Base-by-base conservation (phyloP, 2,329 filamentous ascomycete species). In the Calonectria naviculata region DNA sequence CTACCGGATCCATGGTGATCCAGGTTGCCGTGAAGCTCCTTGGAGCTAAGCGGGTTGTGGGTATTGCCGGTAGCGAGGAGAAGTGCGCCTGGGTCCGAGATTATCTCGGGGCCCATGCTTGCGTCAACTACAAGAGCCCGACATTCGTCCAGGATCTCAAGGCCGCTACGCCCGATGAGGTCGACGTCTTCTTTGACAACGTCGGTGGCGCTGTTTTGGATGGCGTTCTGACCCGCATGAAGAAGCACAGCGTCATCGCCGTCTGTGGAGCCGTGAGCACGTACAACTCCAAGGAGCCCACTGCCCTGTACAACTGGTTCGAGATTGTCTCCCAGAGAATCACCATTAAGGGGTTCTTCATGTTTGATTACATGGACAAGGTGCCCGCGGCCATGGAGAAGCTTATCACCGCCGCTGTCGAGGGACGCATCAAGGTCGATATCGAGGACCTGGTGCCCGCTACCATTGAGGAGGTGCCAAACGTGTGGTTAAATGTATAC, bases 331-430 rank as follows among this genome's bases (percentile, higher is more conserved):
- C 78, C 0, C 73, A 70, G 68, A 66, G 78, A 5, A 77, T 80
- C 6, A 75, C 62, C 19, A 74, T 80, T 66, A 70, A 69, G 2
- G 78, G 78, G 1, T 80, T 80, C 58, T 78, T 80, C 19, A 78
- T 80, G 78, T 68, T 80, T n/a, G 78, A 80, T 28, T 79, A 78
- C 26, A 76, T 79, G 74, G 77, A 80, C 31, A 76, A 79, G 73
- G 71, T 78, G 19, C 78, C 78, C 4, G 72, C 69, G 1, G 77
- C 78, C 21, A 71, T 80, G 1, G 72, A 70, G 10, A 73, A 79
- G 73, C 72, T 80, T 4, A 79, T 80, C 17, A 71, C 72, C 3
- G 78, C 78, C 28, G 72, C 75, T 21, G 78, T 74, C 1, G 76
- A 78, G 9, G 77, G 78, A 6, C 69, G 71, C 4, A 78, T 80